These are phyloP conservation scores for Malus domestica DNA, from an alignment of 306 rosid species.

Conservation along the genomic window DNA sequence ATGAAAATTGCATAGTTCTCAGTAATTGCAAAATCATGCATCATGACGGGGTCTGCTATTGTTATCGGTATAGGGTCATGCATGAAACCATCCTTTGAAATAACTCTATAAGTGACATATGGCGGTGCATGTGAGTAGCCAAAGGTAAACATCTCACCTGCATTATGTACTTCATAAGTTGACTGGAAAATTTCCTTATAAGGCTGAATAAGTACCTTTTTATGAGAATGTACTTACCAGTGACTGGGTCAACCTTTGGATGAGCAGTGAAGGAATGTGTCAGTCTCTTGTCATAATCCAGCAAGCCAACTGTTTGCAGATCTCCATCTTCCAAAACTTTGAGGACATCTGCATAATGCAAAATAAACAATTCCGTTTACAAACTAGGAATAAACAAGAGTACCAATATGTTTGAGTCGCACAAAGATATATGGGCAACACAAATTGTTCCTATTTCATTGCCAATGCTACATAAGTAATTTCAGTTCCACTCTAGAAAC, in stretches of 20 bases:
- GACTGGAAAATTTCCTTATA: slow-evolving; percentile 7
- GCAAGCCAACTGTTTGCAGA: slow-evolving; percentile 80
- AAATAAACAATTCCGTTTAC: slow-evolving; percentile 18
- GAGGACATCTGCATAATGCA: slow-evolving; percentile 58
- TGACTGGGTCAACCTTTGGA: slow-evolving; percentile 92
- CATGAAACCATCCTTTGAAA: slow-evolving; percentile 84
- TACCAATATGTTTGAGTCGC: background rate
- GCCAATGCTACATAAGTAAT: background rate
- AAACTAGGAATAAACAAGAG: slow-evolving; percentile 14
- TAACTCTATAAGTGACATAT: slow-evolving; percentile 83
- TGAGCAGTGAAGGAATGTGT: slow-evolving; percentile 89
- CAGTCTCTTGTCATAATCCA: slow-evolving; percentile 95
- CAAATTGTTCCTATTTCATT: background rate
- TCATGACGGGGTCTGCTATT: slow-evolving; percentile 76
- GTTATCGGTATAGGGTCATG: slow-evolving; percentile 94
- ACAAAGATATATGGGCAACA: background rate
- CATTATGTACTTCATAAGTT: slow-evolving; percentile 26
- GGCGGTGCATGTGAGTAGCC: slow-evolving; percentile 84
- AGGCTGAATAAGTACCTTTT: slow-evolving; percentile 10
- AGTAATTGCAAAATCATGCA: slow-evolving; percentile 95
- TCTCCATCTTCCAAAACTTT: slow-evolving; percentile 97
- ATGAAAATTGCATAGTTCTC: slow-evolving; percentile 77
- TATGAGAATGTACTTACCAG: slow-evolving; percentile 46
- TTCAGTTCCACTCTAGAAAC: no score
- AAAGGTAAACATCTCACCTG: slow-evolving; percentile 97